Evolutionary conservation across 192 early-diverging fungal genomes (phyloP), one percentile per base, ranked within the genome.

Genomic region (Gigaspora rosea): DNA sequence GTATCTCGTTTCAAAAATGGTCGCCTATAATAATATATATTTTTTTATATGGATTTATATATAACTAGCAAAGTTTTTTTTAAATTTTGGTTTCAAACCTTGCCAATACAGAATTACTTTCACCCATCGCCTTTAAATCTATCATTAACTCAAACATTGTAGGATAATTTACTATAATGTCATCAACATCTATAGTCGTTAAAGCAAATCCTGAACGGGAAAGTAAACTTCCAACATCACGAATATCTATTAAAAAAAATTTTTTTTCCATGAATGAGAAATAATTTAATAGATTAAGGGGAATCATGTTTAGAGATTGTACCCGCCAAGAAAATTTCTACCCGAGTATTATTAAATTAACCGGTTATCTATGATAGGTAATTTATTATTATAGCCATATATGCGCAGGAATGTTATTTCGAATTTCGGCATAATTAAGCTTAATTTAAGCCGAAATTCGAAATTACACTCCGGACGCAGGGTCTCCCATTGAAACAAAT

Each of bases 181-280:
- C 95, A 79, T 98, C 97, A 22, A 95, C 86, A 78, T 98, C 97
- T 2, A 98, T 91, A 1, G 97, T 98, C 2, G 95, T 95, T 68
- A 98, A 85, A 11, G 90, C 92, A 65, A 97, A 93, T 8, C 94
- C 94, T 9, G 95, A 94, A 2, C 96, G 90, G 22, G 89, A 88
- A 18, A 98, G 81, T 51, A 98, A 75, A 41, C 82, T 85, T 16
- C 92, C 94, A 20, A 98, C 82, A 75, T 98, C 96, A 22, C 89
- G 80, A 15, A 91, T 84, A 56, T 93, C 90, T 77, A 16, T 20
- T n/a, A 27, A 59, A 52, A 77, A 47, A 56, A 56, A 41, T 3
- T 41, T 41, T 41, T 41, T 41, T 7, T 6, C 2, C 7, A 41
- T 6, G 3, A 41, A 41, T 2, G 41, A 41, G 2, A 41, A 41